Conservation (phyloP, 2,329 filamentous ascomycete species). For the Emergomyces africanus region DNA sequence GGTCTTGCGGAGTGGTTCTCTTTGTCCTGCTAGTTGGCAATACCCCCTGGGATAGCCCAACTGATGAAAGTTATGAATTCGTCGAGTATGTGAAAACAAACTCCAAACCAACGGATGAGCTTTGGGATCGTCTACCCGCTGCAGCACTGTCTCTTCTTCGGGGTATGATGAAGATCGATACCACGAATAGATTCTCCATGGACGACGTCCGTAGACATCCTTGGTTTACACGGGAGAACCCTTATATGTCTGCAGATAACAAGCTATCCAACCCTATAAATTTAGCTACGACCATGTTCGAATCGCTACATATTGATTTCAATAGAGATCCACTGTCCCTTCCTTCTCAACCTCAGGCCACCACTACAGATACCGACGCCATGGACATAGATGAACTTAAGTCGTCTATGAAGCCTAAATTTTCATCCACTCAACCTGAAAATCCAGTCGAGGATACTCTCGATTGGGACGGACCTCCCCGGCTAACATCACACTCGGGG, state of each 20-base stretch:
- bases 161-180: conserved; percentile 82
- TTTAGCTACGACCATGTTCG: conserved; percentile 90
- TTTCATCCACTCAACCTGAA: conserved; percentile 80
- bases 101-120: conserved; percentile 68
- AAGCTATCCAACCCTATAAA: conserved; percentile 64
- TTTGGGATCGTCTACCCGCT: conserved; percentile 68
- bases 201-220: conserved; percentile 79
- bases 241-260: conserved; percentile 60
- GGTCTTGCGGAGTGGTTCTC: conserved; percentile 96
- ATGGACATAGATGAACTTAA: conserved; percentile 57
- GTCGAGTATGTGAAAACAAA: conserved; percentile 70
- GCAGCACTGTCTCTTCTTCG: conserved; percentile 70
- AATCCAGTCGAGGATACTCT: conserved; percentile 58
- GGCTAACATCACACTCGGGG: conserved; percentile 38
- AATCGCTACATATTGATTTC: conserved; percentile 81
- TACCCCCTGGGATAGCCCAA: conserved; percentile 94
- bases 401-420: conserved; percentile 32
- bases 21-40: conserved; percentile 94
- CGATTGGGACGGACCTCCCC: conserved; percentile 71
- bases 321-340: conserved; percentile 47
- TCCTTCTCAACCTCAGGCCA: conserved; percentile 20
- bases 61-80: conserved; percentile 75
- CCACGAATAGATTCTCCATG: conserved; percentile 65
- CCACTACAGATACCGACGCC: conserved; percentile 32
- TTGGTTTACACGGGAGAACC: conserved; percentile 82